phyloP scores from a whole-genome alignment of 345 rosid genomes.

The Rubroshorea leprosula region DNA sequence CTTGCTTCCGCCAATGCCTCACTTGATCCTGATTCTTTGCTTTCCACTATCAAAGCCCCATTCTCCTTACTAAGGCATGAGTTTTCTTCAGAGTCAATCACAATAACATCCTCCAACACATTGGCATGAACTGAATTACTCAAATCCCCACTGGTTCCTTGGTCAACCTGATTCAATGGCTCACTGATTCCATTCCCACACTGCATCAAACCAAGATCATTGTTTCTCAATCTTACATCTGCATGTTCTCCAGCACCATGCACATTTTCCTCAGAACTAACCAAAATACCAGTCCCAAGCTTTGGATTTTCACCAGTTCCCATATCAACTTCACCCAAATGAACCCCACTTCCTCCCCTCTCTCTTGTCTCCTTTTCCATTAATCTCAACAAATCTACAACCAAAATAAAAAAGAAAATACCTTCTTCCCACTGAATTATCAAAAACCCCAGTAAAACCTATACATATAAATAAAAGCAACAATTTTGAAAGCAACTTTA shows the following conservation, averaged over 20 bases:
- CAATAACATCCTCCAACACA: slow-evolving; percentile 22
- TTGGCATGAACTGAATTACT: slow-evolving; percentile 18
- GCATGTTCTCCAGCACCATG: slow-evolving; percentile 10
- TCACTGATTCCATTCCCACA: not conserved
- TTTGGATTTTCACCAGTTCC: slow-evolving; percentile 11
- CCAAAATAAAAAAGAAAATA: not conserved
- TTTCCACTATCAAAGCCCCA: slow-evolving; percentile 18
- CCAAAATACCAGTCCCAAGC: slow-evolving; percentile 13
- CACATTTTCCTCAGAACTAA: slow-evolving; percentile 16
- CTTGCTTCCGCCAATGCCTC: slow-evolving; percentile 20
- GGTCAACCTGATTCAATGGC: slow-evolving; percentile 2
- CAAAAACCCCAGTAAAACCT: slow-evolving; percentile 6
- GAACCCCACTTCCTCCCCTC: slow-evolving; percentile 11
- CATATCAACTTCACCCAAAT: slow-evolving; percentile 15
- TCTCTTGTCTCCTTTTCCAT: slow-evolving; percentile 34
- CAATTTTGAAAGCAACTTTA: slow-evolving; percentile 2
- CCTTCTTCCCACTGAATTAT: slow-evolving; percentile 8
- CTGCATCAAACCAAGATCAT: slow-evolving; percentile 6
- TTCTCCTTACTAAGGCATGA: slow-evolving; percentile 16
- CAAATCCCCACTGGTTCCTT: slow-evolving; percentile 18
- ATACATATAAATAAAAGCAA: not conserved
- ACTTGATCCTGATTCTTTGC: slow-evolving; percentile 15
- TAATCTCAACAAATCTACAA: slow-evolving; percentile 7
- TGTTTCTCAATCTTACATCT: slow-evolving; percentile 13
- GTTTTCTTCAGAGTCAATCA: slow-evolving; percentile 17